Base-by-base conservation (phyloP, 1,284 basidiomycete genomes). In the Cutaneotrichosporon sp. region DNA sequence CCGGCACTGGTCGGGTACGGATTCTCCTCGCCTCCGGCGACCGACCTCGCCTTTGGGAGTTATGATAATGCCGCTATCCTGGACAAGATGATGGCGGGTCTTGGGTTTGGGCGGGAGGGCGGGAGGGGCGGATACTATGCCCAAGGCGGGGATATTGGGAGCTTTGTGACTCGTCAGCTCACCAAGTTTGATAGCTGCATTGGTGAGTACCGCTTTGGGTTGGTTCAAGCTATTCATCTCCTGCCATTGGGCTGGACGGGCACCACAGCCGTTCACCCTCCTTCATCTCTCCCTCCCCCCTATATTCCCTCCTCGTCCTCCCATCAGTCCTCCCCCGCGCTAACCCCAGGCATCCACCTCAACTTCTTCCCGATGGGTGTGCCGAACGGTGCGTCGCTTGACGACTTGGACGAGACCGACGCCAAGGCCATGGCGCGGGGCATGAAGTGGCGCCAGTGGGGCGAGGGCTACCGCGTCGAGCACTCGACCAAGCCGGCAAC, bases 401-500 rank as follows among this genome's bases (percentile, higher is more conserved):
- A 61, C 32, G 61, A 67, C 34, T 53, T 59, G 32, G 69, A 70
- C 47, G 51, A 66, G 46, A 16, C 51, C 8, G 63, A 65, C 60
- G 40, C 52, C 10, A 61, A 58, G 52, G 62, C 59, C 8, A 34
- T 68, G 51, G 49, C 56, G 11, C 61, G 67, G 21, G 62, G 62
- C 3, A 22, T 56, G 4, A 40, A 26, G 55, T 68, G 67, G 67
- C 49, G 53, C 18, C 40, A 60, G 31, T 65, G 62, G 61, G 67
- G 67, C 0, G 60, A 58, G 16, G 67, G 67, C 2, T 68, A 68
- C 36, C 57, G 65, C 61, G 59, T 70, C 16, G 66, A 71, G n/a
- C 68, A 74, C 21, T 75, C 76, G 11, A 82, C 81, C 0, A 69
- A 78, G 42, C 80, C 81, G 0, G 75, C 75, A 0, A 83, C 82